Percentiles rank a stretch among this genome's conserved stretches.
These are phyloP conservation scores for Bipolaris gigantea DNA, from an alignment of 2,329 filamentous ascomycete genomes.

Conservation along the genomic window DNA sequence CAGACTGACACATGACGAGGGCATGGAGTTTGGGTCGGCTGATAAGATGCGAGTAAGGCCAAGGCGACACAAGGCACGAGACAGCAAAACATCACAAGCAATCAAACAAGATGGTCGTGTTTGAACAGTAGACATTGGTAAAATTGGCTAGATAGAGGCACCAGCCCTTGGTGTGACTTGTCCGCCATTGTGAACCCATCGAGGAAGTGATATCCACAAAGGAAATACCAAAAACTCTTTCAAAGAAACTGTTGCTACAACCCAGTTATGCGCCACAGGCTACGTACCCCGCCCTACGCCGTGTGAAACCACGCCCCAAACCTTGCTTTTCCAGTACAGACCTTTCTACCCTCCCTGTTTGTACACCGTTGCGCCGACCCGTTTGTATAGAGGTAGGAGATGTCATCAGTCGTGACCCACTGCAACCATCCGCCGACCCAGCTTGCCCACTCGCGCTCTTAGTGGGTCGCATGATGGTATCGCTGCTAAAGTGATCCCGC, in stretches of 20 bases:
- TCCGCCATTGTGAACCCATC: constrained; percentile 24
- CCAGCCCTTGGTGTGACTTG: constrained; percentile 42
- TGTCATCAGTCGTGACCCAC: constrained; percentile 33
- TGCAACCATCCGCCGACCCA: constrained; percentile 26
- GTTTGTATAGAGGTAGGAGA: constrained; percentile 33
- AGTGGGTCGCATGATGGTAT: constrained; percentile 28
- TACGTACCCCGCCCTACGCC: constrained; percentile 34
- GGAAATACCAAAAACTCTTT: constrained; percentile 14
- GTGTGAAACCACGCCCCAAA: constrained; percentile 18
- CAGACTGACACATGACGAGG: constrained; percentile 1
- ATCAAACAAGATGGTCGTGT: constrained; percentile 9
- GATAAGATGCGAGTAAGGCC: neutral
- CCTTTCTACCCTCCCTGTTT: constrained; percentile 26
- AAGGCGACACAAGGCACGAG: neutral
- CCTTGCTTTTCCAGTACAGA: constrained; percentile 15
- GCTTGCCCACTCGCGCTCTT: constrained; percentile 24
- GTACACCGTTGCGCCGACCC: constrained; percentile 32
- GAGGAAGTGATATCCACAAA: constrained; percentile 22
- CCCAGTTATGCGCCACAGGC: constrained; percentile 11
- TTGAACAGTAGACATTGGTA: constrained; percentile 23
- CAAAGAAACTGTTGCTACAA: constrained; percentile 27
- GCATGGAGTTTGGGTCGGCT: neutral
- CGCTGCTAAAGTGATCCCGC: constrained; percentile 42
- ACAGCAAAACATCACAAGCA: constrained; percentile 2
- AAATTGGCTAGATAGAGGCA: constrained; percentile 36